Base-by-base conservation (phyloP, 2,329 filamentous ascomycete genomes). In the Cytospora mali region DNA sequence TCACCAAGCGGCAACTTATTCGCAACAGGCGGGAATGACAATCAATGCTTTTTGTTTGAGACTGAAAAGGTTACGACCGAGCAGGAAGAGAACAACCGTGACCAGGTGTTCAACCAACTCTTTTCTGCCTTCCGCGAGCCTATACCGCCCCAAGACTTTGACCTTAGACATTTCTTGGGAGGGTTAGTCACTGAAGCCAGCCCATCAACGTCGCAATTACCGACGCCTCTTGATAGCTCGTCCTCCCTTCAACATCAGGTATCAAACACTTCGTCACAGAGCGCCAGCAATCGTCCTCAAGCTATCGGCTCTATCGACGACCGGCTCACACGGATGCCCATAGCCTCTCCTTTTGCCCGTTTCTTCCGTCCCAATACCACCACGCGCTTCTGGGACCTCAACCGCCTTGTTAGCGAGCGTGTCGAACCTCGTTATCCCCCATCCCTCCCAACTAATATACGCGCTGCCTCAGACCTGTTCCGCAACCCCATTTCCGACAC, bases 11-110 rank as follows among this genome's bases (percentile, higher is more conserved):
- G 92, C 4, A 81, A 82, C 3, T 82, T 88, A 39, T 93, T 99
- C 73, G 92, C 92, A 16, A 93, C 91, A 5, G 93, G 95, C 7
- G 92, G 91, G 27, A 98, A 99, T 72, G 95, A 99, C 78, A 97
- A 98, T 71, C 76, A 87, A 3, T 96, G 94, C 71, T 90, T 88
- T 68, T 81, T 98, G 2, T 97, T 96, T 73, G 86, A 93, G 58
- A 83, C 85, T 3, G 80, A 83, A 54, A 82, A 85, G 48, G 78
- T 94, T 21, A 71, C 87, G 21, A 25, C 68, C 55, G 33, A 42
- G 14, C 49, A 62, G 33, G 53, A 57, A 16, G 58, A 42, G 9
- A 27, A 9, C 11, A 55, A 48, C 14, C 48, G 33, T n/a, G 60
- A 57, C 14, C 51, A 49, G n/a, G 35, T 54, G 11, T 55, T 57